Conservation (phyloP, 495 filamentous ascomycete species). For the Penicillium tannophilum region DNA sequence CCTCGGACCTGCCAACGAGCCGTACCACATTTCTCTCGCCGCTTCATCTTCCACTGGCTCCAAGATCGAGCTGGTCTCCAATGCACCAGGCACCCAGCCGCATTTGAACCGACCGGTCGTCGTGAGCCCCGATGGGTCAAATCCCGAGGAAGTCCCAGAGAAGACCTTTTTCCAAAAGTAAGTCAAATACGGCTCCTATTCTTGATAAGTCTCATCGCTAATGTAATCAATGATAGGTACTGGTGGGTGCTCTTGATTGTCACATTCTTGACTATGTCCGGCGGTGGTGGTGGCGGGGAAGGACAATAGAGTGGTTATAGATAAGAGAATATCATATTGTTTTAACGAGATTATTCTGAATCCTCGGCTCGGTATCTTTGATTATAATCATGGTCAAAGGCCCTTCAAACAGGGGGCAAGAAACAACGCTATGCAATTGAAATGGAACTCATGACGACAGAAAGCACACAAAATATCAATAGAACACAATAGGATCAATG, state of each 20-base stretch:
- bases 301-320: slow-evolving; percentile 17
- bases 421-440: slow-evolving; percentile 14
- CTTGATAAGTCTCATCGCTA: background rate
- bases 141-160: slow-evolving; percentile 38
- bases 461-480: background rate
- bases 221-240: slow-evolving; percentile 31
- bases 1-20: slow-evolving; percentile 34
- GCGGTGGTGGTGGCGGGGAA: slow-evolving; percentile 44
- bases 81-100: slow-evolving; percentile 35
- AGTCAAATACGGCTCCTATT: slow-evolving; percentile 16
- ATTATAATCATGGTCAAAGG: background rate
- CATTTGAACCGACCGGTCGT: slow-evolving; percentile 47
- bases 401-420: background rate
- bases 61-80: slow-evolving; percentile 31
- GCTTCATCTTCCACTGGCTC: slow-evolving; percentile 17
- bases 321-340: background rate
- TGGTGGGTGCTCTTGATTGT: slow-evolving; percentile 52
- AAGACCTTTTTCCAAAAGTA: slow-evolving; percentile 53
- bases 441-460: slow-evolving; percentile 15
- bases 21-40: slow-evolving; percentile 41
- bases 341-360: background rate
- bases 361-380: background rate
- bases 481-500: background rate
- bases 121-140: slow-evolving; percentile 41
- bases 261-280: slow-evolving; percentile 45